Percentiles rank a stretch among this genome's conserved stretches.
These are phyloP conservation scores for Plasmodium vivax DNA, from an alignment of 169 alveolate genomes.

Conservation along the genomic window DNA sequence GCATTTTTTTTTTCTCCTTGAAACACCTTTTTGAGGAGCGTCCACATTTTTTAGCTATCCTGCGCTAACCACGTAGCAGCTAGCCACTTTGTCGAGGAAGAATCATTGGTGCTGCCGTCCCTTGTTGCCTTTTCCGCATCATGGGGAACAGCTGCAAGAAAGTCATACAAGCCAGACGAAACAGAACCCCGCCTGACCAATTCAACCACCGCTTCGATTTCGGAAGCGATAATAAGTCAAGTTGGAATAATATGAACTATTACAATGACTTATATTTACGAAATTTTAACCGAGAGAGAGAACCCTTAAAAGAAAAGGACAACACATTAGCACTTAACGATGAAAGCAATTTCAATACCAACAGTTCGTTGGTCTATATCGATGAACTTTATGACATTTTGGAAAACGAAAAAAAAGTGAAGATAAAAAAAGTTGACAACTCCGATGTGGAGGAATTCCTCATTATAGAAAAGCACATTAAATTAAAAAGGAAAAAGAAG, in stretches of 20 bases:
- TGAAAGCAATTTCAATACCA: neutral
- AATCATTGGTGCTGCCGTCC: neutral
- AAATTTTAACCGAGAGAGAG: neutral
- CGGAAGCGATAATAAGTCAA: neutral
- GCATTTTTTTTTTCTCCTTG: neutral
- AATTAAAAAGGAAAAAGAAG: slow-evolving; percentile 21
- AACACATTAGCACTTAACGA: neutral
- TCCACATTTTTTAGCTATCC: neutral
- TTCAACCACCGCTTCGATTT: slow-evolving; percentile 17
- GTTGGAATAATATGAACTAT: neutral
- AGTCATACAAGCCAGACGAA: neutral
- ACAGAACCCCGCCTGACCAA: neutral
- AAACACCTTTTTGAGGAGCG: neutral
- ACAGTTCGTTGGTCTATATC: slow-evolving; percentile 12
- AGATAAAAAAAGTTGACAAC: slow-evolving; percentile 45
- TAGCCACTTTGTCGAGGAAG: neutral
- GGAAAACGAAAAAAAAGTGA: slow-evolving; percentile 43
- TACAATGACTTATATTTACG: slow-evolving; percentile 30
- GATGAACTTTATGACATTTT: slow-evolving; percentile 42
- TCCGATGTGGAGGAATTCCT: slow-evolving; percentile 58
- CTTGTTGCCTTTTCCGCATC: neutral
- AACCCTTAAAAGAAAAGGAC: neutral
- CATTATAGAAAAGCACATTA: slow-evolving; percentile 39
- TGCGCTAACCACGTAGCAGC: neutral
- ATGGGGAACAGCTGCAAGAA: slow-evolving; percentile 72